These are phyloP conservation scores for Nemania sp. DNA, from an alignment of 2,329 filamentous ascomycete species.

Conservation along the genomic window DNA sequence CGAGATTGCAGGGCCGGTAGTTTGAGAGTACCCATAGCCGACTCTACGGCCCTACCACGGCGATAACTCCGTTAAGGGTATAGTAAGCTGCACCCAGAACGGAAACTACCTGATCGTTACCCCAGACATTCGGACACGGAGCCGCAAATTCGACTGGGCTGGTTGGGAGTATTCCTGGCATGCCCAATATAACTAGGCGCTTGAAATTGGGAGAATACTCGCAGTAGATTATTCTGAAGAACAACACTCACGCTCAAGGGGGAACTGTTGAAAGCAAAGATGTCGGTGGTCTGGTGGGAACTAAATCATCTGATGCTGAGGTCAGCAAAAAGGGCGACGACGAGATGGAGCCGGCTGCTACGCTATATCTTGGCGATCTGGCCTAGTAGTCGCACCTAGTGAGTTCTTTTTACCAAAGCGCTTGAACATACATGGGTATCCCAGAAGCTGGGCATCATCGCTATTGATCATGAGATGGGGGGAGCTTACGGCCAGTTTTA, in stretches of 20 bases:
- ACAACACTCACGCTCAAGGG: background rate
- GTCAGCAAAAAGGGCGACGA: slow-evolving; percentile 10
- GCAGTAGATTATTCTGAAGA: too few species aligned
- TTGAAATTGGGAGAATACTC: background rate
- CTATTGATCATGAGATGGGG: slow-evolving; percentile 1
- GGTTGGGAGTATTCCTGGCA: background rate
- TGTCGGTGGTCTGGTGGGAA: background rate
- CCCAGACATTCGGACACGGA: background rate
- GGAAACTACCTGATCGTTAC: background rate
- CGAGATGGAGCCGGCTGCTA: background rate
- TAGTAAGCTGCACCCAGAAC: slow-evolving; percentile 5
- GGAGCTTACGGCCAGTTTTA: slow-evolving; percentile 7
- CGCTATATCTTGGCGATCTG: background rate
- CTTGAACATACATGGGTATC: slow-evolving; percentile 6
- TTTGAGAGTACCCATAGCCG: background rate
- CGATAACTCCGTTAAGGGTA: background rate
- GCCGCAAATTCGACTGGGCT: background rate
- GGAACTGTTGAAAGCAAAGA: background rate
- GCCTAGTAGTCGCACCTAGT: background rate
- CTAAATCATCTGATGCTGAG: slow-evolving; percentile 15
- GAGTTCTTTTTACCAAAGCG: background rate
- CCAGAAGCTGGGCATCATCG: background rate
- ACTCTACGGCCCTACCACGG: slow-evolving; percentile 10
- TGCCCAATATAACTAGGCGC: background rate
- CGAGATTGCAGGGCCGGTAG: background rate